These are phyloP conservation scores for Globisporangium emineosum DNA, from an alignment of 352 stramenopile genomes.

Conservation along the genomic window DNA sequence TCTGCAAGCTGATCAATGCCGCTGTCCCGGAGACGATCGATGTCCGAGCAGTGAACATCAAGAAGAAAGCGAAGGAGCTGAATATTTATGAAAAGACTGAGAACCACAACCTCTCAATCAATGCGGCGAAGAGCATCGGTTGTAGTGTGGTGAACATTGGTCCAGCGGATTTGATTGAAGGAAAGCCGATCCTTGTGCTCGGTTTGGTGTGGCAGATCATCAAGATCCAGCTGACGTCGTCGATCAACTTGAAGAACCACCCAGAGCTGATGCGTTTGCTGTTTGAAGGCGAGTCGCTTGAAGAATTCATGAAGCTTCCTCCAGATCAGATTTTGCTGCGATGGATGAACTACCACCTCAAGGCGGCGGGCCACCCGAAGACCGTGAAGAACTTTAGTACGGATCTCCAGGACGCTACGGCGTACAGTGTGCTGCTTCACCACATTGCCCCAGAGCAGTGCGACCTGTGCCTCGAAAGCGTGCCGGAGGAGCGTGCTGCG, in stretches of 20 bases:
- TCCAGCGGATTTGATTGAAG: conserved; percentile 77
- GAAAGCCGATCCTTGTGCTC: conserved; percentile 88
- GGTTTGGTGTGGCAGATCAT: conserved; percentile 94
- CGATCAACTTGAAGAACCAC: conserved; percentile 92
- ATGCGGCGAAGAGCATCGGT: conserved; percentile 91
- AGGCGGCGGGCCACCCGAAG: conserved; percentile 65
- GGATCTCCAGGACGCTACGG: conserved; percentile 80
- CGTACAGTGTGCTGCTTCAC: conserved; percentile 86
- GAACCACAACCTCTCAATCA: conserved; percentile 93
- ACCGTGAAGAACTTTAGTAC: conserved; percentile 78
- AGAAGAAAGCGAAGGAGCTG: conserved; percentile 71
- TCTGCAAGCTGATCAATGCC: conserved; percentile 92
- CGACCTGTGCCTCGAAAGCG: conserved; percentile 53
- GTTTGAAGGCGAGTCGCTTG: conserved; percentile 83
- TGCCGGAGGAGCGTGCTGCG: conserved; percentile 58
- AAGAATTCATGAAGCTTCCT: conserved; percentile 89
- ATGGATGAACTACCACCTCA: conserved; percentile 94
- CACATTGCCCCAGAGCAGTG: conserved; percentile 81
- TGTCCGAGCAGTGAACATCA: conserved; percentile 82
- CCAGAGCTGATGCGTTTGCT: conserved; percentile 88
- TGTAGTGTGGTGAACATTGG: conserved; percentile 94
- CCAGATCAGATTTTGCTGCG: conserved; percentile 90
- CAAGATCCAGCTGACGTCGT: conserved; percentile 91
- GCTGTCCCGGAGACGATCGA: conserved; percentile 92
- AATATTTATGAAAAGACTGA: conserved; percentile 89